phyloP scores from a whole-genome alignment of 164 flowering plant species.

The Litsea cubeba region DNA sequence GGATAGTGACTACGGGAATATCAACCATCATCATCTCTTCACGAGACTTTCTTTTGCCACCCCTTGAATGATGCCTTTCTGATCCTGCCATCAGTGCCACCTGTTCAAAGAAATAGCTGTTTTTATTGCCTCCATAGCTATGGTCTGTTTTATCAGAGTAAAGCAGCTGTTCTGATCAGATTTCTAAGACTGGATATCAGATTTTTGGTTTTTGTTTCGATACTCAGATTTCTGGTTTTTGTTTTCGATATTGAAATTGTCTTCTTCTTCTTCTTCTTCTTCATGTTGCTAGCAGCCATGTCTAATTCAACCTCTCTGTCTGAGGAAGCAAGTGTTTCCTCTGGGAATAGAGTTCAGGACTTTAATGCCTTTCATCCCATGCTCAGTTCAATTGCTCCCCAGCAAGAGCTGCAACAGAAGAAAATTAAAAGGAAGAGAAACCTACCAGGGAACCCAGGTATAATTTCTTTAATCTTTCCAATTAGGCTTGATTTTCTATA shows the following conservation, averaged over 20 bases:
- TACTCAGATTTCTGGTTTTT: constrained; percentile 8
- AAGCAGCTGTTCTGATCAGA: background rate
- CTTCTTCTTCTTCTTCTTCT: constrained; percentile 22
- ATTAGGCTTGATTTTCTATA: background rate
- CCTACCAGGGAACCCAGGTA: constrained; percentile 92
- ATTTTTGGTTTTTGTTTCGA: constrained; percentile 8
- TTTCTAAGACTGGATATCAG: background rate
- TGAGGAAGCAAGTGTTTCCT: constrained; percentile 59
- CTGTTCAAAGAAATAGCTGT: constrained; percentile 9
- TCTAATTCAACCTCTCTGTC: constrained; percentile 72
- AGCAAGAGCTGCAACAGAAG: constrained; percentile 39
- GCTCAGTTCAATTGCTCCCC: constrained; percentile 23
- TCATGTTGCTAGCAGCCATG: constrained; percentile 46
- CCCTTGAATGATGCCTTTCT: constrained; percentile 34
- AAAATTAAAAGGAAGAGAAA: constrained; percentile 74
- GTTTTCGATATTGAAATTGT: constrained; percentile 10
- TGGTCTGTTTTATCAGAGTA: too few relatives aligned
- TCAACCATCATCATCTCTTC: constrained; percentile 38
- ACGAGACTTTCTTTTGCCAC: constrained; percentile 40
- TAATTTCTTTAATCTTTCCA: background rate
- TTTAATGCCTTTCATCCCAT: constrained; percentile 34
- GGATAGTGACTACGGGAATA: constrained; percentile 44
- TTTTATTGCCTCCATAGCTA: background rate
- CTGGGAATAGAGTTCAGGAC: constrained; percentile 42
- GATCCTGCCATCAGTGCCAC: constrained; percentile 20